These are phyloP conservation scores for Rhodocollybia butyracea DNA, from an alignment of 768 basidiomycete genomes.

Conservation along the genomic window DNA sequence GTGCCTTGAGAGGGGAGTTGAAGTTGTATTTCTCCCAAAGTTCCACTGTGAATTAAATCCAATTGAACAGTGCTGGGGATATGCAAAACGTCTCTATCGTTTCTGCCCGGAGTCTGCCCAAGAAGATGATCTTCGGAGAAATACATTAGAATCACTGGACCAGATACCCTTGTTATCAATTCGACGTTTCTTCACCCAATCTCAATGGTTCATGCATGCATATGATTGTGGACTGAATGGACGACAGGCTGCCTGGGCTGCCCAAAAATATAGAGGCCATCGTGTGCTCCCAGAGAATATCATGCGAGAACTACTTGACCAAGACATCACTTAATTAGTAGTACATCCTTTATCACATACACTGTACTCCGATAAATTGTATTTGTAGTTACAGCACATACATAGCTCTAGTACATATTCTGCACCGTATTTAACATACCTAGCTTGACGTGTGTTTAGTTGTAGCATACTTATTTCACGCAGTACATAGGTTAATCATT, in stretches of 20 bases:
- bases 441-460: neutral
- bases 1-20: neutral
- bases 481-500: neutral
- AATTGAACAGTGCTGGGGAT: constrained; percentile 24
- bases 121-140: constrained; percentile 5
- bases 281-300: constrained; percentile 13
- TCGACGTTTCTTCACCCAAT: constrained; percentile 2
- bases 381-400: neutral
- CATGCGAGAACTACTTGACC: neutral
- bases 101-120: neutral
- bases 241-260: constrained; percentile 16
- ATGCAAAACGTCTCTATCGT: constrained; percentile 19
- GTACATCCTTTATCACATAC: too few species aligned
- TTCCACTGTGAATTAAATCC: neutral
- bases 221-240: constrained; percentile 21
- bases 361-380: too few species aligned
- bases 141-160: constrained; percentile 3
- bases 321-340: neutral
- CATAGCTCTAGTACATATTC: neutral
- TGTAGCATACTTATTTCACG: neutral
- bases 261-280: constrained; percentile 17
- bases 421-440: neutral
- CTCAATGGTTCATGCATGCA: constrained; percentile 20
- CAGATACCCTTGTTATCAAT: neutral
- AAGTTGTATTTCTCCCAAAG: neutral